These are phyloP conservation scores for Penicillium sp. DNA, from an alignment of 2,329 filamentous ascomycete genomes.

Conservation along the genomic window DNA sequence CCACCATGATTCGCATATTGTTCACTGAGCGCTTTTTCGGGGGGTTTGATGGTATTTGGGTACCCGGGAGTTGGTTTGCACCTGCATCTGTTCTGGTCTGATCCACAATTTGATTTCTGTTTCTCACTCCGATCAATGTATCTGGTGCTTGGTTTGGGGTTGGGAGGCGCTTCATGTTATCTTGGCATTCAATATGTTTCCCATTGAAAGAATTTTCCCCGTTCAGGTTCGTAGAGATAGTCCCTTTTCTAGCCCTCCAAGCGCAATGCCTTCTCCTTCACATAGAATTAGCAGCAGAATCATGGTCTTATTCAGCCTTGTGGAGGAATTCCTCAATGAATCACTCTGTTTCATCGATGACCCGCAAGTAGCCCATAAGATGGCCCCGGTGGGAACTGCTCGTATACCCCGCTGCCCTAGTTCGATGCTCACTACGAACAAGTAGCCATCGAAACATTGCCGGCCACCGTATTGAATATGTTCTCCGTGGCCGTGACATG, in stretches of 20 bases:
- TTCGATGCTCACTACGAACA: background rate
- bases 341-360: background rate
- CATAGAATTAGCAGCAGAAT: background rate
- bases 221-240: background rate
- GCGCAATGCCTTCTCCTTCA: background rate
- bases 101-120: conserved; percentile 6
- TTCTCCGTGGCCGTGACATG: background rate
- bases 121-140: background rate
- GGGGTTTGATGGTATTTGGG: conserved; percentile 4
- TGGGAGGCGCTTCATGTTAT: background rate
- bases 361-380: background rate
- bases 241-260: conserved; percentile 4
- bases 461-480: too few species aligned
- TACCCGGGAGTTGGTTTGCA: conserved; percentile 15
- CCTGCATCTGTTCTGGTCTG: conserved; percentile 4
- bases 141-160: conserved; percentile 2
- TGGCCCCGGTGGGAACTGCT: background rate
- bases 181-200: background rate
- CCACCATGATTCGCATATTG: conserved; percentile 2
- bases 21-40: conserved; percentile 12
- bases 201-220: background rate
- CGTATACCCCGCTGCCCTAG: background rate
- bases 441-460: background rate
- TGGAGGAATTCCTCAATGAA: background rate
- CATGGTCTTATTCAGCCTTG: background rate